Evolutionary conservation across 768 basidiomycete species (phyloP), one percentile per base, ranked within the genome.

Genomic region (Basidioascus undulatus): DNA sequence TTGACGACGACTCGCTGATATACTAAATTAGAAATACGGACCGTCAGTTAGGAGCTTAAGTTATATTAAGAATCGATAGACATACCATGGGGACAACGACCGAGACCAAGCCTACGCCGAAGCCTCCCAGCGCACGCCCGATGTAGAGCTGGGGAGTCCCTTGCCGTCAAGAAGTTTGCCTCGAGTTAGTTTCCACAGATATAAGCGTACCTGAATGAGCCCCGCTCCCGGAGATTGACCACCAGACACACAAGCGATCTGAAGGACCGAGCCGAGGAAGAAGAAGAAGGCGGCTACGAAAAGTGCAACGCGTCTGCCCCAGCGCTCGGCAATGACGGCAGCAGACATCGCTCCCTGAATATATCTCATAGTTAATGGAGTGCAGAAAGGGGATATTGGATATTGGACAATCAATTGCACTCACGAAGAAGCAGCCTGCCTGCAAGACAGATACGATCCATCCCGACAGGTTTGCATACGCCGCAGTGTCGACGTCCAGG

Each of bases 391-490:
- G 40, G 24, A 16, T 21, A 18, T 28, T 16, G 12, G 15, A 40
- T 18, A 23, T 32, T 26, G 6, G 35, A n/a, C n/a, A n/a, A n/a
- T n/a, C n/a, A n/a, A n/a, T n/a, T n/a, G n/a, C n/a, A n/a, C n/a
- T n/a, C n/a, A n/a, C 31, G n/a, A 38, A 39, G 15, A 47, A 63
- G 41, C 61, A 64, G 4, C 67, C 65, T 3, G 57, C 64, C 42
- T 68, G 67, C 20, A 69, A 49, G 23, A 66, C 56, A 0, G 67
- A 57, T n/a, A 69, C 68, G 21, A 70, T 65, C 44, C 68, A 66
- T 5, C 68, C 69, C 28, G 57, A 59, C 21, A 70, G 43, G 40
- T 62, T 52, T 18, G 66, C 65, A 23, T 53, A 54, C 8, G 61
- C 58, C n/a, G 49, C 45, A 2, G 60, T 45, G 19, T 52, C 57